A percentile compares a stretch with the other conserved stretches of the same genome.
phyloP scores from a whole-genome alignment of 176 grass and related monocot species.

The Rhynchospora pubera region DNA sequence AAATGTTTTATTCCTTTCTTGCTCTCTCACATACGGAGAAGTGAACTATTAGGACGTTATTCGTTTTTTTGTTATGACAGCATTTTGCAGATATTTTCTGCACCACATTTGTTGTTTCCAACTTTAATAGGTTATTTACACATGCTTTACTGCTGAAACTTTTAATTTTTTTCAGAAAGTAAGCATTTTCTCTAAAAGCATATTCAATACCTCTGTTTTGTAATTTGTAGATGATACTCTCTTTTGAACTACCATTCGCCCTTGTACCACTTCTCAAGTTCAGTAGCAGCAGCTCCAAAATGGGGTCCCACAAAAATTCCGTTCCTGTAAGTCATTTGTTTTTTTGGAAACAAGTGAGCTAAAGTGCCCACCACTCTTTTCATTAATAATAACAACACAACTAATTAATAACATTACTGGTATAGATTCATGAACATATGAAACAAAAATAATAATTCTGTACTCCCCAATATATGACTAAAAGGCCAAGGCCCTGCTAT shows the following conservation, averaged over 20 bases:
- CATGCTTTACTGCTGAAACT: neutral
- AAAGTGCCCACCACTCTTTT: too few species aligned
- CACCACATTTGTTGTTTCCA: neutral
- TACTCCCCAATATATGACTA: too few species aligned
- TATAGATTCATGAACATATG: too few species aligned
- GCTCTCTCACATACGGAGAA: neutral
- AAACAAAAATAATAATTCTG: too few species aligned
- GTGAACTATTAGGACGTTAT: neutral
- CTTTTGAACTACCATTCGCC: slow-evolving; percentile 73
- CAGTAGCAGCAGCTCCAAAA: slow-evolving; percentile 42
- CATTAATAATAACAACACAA: too few species aligned
- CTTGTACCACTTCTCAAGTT: slow-evolving; percentile 84
- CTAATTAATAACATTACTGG: too few species aligned
- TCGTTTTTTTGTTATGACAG: neutral
- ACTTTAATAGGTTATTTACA: neutral
- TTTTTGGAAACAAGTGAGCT: too few species aligned
- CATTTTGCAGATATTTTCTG: neutral
- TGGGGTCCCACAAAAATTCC: slow-evolving; percentile 58
- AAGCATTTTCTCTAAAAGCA: neutral
- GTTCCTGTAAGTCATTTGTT: slow-evolving; percentile 31
- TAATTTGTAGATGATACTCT: slow-evolving; percentile 50
- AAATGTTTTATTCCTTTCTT: neutral
- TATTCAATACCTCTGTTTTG: neutral
- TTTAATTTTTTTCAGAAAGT: neutral
- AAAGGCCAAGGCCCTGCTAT: too few species aligned